Conservation (phyloP, 495 filamentous ascomycete species). For the Terfezia claveryi region DNA sequence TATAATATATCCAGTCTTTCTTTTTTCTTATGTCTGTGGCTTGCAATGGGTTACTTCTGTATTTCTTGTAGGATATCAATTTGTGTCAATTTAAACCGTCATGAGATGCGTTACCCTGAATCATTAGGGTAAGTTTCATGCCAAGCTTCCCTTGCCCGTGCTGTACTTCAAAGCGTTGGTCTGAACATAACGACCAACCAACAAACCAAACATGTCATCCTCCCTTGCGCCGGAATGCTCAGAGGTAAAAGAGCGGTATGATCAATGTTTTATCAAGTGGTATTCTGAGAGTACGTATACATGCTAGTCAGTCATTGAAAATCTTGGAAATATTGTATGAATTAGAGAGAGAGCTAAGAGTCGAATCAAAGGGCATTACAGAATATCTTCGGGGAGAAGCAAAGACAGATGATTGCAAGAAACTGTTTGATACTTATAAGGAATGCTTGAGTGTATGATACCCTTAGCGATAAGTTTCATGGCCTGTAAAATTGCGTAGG, state of each 20-base stretch:
- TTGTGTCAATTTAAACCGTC: no score
- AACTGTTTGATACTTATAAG: slow-evolving; percentile 45
- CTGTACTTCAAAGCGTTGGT: no score
- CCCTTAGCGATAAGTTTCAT: neutral
- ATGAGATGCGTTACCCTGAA: no score
- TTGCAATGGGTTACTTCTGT: neutral
- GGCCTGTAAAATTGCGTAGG: neutral
- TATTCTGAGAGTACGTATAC: slow-evolving; percentile 46
- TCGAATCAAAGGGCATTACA: slow-evolving; percentile 11
- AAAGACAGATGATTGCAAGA: slow-evolving; percentile 43
- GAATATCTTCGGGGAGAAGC: slow-evolving; percentile 48
- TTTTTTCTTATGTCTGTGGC: neutral
- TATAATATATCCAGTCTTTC: no score
- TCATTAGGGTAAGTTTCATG: no score
- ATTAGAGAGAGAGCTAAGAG: no score
- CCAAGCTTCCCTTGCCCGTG: no score
- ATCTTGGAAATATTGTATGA: no score
- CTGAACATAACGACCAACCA: neutral
- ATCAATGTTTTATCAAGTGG: slow-evolving; percentile 59
- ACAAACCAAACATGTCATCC: neutral
- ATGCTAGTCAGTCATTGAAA: neutral
- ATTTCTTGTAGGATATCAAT: slow-evolving; percentile 1
- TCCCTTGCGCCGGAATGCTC: slow-evolving; percentile 11
- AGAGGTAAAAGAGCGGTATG: slow-evolving; percentile 34
- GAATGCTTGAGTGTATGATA: slow-evolving; percentile 37